Conservation (phyloP, 2,329 filamentous ascomycete species). For the Aspergillus floridensis region DNA sequence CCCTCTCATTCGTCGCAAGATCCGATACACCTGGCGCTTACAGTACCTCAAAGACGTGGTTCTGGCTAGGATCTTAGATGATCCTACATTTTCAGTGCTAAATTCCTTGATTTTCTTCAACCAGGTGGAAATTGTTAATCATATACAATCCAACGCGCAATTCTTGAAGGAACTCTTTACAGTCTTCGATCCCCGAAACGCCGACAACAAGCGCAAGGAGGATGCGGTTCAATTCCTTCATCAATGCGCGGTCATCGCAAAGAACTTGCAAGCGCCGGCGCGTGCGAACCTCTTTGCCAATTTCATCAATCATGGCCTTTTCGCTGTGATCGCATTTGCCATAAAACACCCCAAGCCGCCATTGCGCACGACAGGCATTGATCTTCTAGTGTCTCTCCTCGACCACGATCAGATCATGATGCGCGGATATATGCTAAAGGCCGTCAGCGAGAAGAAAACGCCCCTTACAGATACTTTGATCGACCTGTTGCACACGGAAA, state of each 20-base stretch:
- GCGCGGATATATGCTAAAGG: slow-evolving; percentile 85
- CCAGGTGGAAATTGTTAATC: slow-evolving; percentile 94
- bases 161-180: slow-evolving; percentile 85
- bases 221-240: slow-evolving; percentile 95
- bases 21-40: slow-evolving; percentile 91
- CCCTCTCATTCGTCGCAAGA: slow-evolving; percentile 76
- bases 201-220: slow-evolving; percentile 73
- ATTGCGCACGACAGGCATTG: slow-evolving; percentile 86
- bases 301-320: slow-evolving; percentile 81
- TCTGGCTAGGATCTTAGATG: slow-evolving; percentile 89
- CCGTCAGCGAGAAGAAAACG: slow-evolving; percentile 80
- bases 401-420: slow-evolving; percentile 96
- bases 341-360: slow-evolving; percentile 79
- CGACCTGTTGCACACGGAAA: slow-evolving; percentile 84
- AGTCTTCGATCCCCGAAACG: slow-evolving; percentile 69
- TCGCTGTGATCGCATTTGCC: slow-evolving; percentile 88
- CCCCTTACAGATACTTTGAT: slow-evolving; percentile 90
- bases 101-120: slow-evolving; percentile 99
- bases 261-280: slow-evolving; percentile 82
- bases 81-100: slow-evolving; percentile 94
- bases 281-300: slow-evolving; percentile 83
- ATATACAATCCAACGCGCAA: slow-evolving; percentile 75
- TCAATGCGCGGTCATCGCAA: slow-evolving; percentile 90
- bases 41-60: slow-evolving; percentile 99
- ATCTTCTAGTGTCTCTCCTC: slow-evolving; percentile 89